Evolutionary conservation across 805 yeast genomes (phyloP).

Genomic region (Metschnikowia lochheadii): DNA sequence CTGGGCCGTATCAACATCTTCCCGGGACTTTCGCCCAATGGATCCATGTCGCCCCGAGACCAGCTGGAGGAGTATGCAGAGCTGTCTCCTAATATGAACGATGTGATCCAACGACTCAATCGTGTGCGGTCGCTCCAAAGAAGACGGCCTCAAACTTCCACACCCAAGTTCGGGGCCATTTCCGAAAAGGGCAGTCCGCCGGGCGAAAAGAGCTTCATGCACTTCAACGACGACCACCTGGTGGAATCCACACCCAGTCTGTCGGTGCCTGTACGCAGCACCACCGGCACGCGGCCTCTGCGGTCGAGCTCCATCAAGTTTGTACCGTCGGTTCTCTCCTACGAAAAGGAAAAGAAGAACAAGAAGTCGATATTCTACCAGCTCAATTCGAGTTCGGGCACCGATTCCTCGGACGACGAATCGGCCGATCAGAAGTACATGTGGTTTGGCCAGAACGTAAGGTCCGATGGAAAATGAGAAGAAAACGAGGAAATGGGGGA

Average conservation of each 20-base stretch:
- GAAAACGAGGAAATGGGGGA: too few species aligned
- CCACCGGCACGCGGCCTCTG: slow-evolving; percentile 3
- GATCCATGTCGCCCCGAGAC: slow-evolving; percentile 17
- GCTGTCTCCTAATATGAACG: slow-evolving; percentile 15
- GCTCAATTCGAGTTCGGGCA: slow-evolving; percentile 18
- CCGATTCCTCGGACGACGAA: slow-evolving; percentile 14
- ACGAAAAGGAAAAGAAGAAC: slow-evolving; percentile 8
- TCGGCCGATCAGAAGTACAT: slow-evolving; percentile 20
- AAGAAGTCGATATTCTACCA: slow-evolving; percentile 29
- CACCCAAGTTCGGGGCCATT: slow-evolving; percentile 17
- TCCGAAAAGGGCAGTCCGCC: slow-evolving; percentile 17
- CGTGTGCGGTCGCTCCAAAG: slow-evolving; percentile 18
- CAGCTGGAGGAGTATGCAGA: slow-evolving; percentile 7
- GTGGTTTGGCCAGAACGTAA: slow-evolving; percentile 40
- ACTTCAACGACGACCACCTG: slow-evolving; percentile 8
- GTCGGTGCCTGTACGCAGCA: not conserved
- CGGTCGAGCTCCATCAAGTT: slow-evolving; percentile 31
- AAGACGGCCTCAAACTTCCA: slow-evolving; percentile 14
- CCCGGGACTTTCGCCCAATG: slow-evolving; percentile 6
- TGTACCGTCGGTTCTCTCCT: slow-evolving; percentile 23
- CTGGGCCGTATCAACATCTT: slow-evolving; percentile 3
- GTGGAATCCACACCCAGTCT: not conserved
- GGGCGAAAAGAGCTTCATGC: slow-evolving; percentile 19
- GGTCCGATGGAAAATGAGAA: not conserved
- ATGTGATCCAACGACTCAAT: slow-evolving; percentile 14